Conservation (phyloP, 768 basidiomycete genomes). For the Macrolepiota dolichaula region DNA sequence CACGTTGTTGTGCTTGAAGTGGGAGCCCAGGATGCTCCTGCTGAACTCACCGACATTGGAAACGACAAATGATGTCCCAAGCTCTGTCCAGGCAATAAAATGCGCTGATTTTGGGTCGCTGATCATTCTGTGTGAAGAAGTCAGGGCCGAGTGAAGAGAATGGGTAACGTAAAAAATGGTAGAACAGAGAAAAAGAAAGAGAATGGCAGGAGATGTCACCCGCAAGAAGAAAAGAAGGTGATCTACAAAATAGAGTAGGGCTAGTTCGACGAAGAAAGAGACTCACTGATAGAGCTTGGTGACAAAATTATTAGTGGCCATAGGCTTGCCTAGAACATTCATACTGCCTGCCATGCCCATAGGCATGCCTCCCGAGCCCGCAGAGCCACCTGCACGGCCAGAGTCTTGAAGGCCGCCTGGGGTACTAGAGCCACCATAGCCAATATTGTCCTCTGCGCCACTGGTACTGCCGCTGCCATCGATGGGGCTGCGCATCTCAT, state of each 20-base stretch:
- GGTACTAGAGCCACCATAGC: slow-evolving; percentile 8
- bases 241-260: slow-evolving; percentile 2
- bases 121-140: slow-evolving; percentile 62
- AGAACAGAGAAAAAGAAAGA: slow-evolving; percentile 10
- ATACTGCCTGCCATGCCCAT: slow-evolving; percentile 37
- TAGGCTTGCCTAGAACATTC: slow-evolving; percentile 62
- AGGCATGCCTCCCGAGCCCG: neutral
- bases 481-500: slow-evolving; percentile 48
- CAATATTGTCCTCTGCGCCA: slow-evolving; percentile 35
- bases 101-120: slow-evolving; percentile 75
- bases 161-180: slow-evolving; percentile 10
- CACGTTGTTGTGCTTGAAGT: slow-evolving; percentile 91
- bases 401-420: slow-evolving; percentile 14
- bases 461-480: slow-evolving; percentile 49
- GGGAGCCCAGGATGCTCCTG: slow-evolving; percentile 76
- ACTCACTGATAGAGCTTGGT: slow-evolving; percentile 84
- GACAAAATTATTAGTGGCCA: slow-evolving; percentile 79
- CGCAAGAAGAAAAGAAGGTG: neutral
- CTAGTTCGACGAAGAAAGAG: slow-evolving; percentile 11
- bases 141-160: slow-evolving; percentile 7
- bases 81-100: slow-evolving; percentile 82
- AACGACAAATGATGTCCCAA: slow-evolving; percentile 82
- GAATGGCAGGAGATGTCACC: neutral
- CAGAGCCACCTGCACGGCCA: slow-evolving; percentile 12
- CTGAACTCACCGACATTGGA: slow-evolving; percentile 86